These are phyloP conservation scores for Phytophthora multivora DNA, from an alignment of 352 stramenopile species.

Conservation along the genomic window DNA sequence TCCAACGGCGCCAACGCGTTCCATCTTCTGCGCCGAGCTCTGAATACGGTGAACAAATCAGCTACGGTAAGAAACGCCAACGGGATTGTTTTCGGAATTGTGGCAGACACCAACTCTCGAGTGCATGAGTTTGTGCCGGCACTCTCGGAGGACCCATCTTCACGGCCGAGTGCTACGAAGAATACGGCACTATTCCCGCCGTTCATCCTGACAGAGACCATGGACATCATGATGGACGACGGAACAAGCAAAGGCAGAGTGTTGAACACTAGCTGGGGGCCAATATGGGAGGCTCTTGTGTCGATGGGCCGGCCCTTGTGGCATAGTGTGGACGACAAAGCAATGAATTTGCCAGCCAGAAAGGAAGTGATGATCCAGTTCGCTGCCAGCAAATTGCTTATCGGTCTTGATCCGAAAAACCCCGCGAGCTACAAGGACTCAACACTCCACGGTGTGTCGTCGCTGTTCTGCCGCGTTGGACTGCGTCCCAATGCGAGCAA, in stretches of 20 bases:
- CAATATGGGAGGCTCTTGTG: neutral
- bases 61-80: neutral
- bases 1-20: neutral
- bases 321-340: neutral
- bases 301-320: constrained; percentile 18
- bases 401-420: neutral
- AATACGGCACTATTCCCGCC: constrained; percentile 56
- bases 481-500: constrained; percentile 22
- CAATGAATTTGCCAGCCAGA: neutral
- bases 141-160: neutral
- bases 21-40: neutral
- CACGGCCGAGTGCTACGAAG: neutral
- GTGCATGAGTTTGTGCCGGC: constrained; percentile 3
- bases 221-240: constrained; percentile 16
- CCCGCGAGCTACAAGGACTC: constrained; percentile 4
- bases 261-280: neutral
- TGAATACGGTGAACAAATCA: neutral
- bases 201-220: constrained; percentile 54
- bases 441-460: constrained; percentile 23
- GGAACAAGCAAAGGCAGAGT: neutral
- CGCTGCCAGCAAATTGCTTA: constrained; percentile 12
- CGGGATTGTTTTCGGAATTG: constrained; percentile 42
- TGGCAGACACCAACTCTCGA: constrained; percentile 21
- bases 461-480: constrained; percentile 34
- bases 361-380: neutral